A percentile compares a stretch with the other conserved stretches of the same genome.
Evolutionary conservation across 1,284 basidiomycete species (phyloP).

Genomic region (Naganishia liquefaciens): DNA sequence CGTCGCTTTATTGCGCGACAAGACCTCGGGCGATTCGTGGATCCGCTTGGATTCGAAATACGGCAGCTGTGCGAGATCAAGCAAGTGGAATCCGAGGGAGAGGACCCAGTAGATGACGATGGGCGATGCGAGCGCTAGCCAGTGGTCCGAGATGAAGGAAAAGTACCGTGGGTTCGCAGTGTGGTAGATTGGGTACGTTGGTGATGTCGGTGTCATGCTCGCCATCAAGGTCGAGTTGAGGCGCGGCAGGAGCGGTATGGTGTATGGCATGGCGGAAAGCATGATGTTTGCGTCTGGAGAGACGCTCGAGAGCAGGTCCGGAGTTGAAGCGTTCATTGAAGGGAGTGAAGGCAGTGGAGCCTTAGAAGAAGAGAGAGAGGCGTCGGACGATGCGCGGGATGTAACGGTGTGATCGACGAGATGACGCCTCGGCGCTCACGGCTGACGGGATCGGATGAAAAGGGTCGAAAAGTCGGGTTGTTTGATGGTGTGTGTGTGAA

Average conservation of each 20-base stretch:
- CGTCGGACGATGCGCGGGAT: background rate
- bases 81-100: constrained; percentile 74
- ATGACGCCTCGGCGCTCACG: no score
- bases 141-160: constrained; percentile 69
- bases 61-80: constrained; percentile 74
- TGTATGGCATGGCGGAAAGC: constrained; percentile 22
- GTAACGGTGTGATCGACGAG: background rate
- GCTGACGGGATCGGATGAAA: no score
- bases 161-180: constrained; percentile 61
- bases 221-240: constrained; percentile 47
- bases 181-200: constrained; percentile 60
- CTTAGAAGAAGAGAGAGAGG: background rate
- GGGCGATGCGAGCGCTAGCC: constrained; percentile 72
- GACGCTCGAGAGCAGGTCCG: constrained; percentile 2
- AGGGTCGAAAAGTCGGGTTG: no score
- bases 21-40: constrained; percentile 82
- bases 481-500: background rate
- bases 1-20: constrained; percentile 73
- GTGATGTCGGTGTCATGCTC: constrained; percentile 44
- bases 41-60: constrained; percentile 84
- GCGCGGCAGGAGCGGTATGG: constrained; percentile 20
- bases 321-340: constrained; percentile 9
- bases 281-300: constrained; percentile 1
- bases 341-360: background rate
- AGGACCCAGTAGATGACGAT: constrained; percentile 83